phyloP scores from a whole-genome alignment of 805 yeast species.

The Zygosaccharomyces bailii region DNA sequence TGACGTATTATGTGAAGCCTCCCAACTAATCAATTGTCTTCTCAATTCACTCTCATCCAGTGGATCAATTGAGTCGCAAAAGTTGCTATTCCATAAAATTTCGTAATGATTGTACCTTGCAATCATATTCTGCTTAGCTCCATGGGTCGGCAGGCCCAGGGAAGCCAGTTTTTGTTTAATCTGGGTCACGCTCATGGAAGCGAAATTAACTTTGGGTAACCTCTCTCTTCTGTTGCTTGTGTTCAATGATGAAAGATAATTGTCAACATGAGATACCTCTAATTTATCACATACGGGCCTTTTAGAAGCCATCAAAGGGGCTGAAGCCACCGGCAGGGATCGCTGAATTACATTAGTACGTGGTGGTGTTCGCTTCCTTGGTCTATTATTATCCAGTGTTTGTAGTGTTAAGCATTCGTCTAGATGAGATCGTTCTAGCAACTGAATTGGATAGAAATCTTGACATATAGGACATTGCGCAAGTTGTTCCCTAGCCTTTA shows the following conservation, averaged over 20 bases:
- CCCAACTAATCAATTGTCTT: constrained; percentile 66
- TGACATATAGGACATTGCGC: constrained; percentile 71
- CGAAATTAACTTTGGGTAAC: constrained; percentile 63
- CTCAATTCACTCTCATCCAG: constrained; percentile 52
- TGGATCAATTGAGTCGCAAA: constrained; percentile 63
- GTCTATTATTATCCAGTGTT: constrained; percentile 12
- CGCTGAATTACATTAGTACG: background rate
- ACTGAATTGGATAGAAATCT: constrained; percentile 49
- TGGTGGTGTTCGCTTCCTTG: constrained; percentile 3
- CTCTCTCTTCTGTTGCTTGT: constrained; percentile 33
- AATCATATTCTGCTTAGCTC: constrained; percentile 62
- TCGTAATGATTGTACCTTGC: constrained; percentile 73
- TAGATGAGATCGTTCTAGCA: constrained; percentile 57
- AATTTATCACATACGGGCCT: constrained; percentile 1
- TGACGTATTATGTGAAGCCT: constrained; percentile 35
- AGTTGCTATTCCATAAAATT: constrained; percentile 74
- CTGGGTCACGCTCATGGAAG: constrained; percentile 54
- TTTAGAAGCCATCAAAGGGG: background rate
- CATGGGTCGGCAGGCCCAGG: constrained; percentile 55
- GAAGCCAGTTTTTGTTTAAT: constrained; percentile 57
- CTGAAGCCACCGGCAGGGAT: background rate
- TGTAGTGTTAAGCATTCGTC: constrained; percentile 51
- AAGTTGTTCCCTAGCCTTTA: constrained; percentile 15
- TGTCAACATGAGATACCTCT: constrained; percentile 18
- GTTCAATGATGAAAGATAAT: constrained; percentile 16